phyloP scores from a whole-genome alignment of 352 stramenopile species.

The Hyaloperonospora brassicae region DNA sequence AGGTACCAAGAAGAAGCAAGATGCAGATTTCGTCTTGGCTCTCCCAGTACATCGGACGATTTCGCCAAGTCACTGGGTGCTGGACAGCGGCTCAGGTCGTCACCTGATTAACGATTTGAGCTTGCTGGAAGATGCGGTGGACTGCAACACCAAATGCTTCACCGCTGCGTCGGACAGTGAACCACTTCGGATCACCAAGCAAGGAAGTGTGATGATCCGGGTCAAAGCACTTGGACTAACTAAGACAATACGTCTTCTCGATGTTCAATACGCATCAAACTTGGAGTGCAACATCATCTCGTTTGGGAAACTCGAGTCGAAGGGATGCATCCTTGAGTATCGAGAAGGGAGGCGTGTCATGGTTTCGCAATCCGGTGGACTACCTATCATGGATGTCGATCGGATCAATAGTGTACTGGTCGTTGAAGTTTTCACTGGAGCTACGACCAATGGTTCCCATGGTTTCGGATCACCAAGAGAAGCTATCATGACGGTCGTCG shows the following conservation, averaged over 20 bases:
- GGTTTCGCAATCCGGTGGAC: background rate
- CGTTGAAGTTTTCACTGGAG: background rate
- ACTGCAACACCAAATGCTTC: background rate
- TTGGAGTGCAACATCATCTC: background rate
- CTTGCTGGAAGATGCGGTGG: background rate
- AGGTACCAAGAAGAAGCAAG: no score
- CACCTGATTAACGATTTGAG: background rate
- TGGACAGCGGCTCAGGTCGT: background rate
- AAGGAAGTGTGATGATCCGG: no score
- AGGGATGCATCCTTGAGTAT: background rate
- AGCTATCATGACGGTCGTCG: background rate
- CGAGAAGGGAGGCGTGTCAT: no score
- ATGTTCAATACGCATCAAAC: background rate
- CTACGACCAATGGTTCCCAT: background rate
- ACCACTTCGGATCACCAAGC: no score
- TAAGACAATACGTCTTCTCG: no score
- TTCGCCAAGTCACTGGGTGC: background rate
- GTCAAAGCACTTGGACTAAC: no score
- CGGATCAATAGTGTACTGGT: background rate
- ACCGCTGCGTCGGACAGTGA: no score
- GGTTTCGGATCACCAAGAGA: background rate
- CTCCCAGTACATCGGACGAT: no score
- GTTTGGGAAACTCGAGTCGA: background rate
- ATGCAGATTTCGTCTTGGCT: no score
- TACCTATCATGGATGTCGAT: background rate